Percentiles rank a stretch among this genome's conserved stretches.
Evolutionary conservation across 768 basidiomycete genomes (phyloP).

Genomic region (Daedaleopsis sinensis): DNA sequence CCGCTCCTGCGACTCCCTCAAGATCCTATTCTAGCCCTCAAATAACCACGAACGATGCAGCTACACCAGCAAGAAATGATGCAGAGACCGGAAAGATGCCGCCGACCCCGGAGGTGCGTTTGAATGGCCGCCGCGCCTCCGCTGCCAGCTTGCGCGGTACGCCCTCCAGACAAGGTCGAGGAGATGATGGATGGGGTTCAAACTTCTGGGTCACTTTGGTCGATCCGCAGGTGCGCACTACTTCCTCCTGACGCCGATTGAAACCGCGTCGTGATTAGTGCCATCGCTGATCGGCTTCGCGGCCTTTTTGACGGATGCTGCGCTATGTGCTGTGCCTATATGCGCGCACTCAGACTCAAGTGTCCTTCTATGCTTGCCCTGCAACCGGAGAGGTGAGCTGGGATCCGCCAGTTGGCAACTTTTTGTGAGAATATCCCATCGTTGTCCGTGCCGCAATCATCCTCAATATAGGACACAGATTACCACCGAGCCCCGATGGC

Average conservation of each 20-base stretch:
- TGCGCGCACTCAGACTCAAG: slow-evolving; percentile 38
- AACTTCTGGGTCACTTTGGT: slow-evolving; percentile 95
- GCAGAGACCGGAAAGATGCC: slow-evolving; percentile 13
- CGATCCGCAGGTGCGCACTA: slow-evolving; percentile 74
- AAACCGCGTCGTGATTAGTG: slow-evolving; percentile 31
- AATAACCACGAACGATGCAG: background rate
- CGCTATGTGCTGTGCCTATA: background rate
- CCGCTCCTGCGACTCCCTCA: slow-evolving; percentile 1
- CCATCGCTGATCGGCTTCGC: slow-evolving; percentile 1
- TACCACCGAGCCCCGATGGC: slow-evolving; percentile 82
- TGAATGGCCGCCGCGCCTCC: slow-evolving; percentile 30
- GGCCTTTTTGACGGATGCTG: slow-evolving; percentile 2
- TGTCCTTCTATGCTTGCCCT: slow-evolving; percentile 90
- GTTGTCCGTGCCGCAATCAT: background rate
- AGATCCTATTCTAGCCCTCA: background rate
- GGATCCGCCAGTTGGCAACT: slow-evolving; percentile 89
- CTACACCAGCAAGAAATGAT: slow-evolving; percentile 5
- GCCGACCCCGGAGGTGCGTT: slow-evolving; percentile 30
- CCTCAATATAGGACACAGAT: slow-evolving; percentile 40
- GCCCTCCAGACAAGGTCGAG: slow-evolving; percentile 3
- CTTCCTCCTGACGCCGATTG: slow-evolving; percentile 41
- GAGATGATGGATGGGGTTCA: slow-evolving; percentile 67
- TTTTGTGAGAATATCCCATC: slow-evolving; percentile 60
- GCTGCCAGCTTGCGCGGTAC: slow-evolving; percentile 17
- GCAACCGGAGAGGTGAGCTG: slow-evolving; percentile 91